Conservation (phyloP, 2,329 filamentous ascomycete genomes). For the Didymosphaeria variabile region DNA sequence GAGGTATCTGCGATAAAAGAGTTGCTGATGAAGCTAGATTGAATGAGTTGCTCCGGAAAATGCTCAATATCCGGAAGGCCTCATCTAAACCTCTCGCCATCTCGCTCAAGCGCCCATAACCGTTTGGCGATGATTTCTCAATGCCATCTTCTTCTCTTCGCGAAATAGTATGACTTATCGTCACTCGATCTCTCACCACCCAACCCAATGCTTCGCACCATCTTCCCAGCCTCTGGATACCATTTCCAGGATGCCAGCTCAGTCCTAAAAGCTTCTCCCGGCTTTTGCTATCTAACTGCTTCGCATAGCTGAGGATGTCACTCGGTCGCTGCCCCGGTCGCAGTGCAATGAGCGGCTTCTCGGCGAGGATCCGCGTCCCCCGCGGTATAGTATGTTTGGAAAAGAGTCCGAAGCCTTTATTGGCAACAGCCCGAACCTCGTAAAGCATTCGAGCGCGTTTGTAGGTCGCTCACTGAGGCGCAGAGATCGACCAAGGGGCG, state of each 20-base stretch:
- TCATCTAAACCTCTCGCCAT: background rate
- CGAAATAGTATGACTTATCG: background rate
- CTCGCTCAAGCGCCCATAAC: background rate
- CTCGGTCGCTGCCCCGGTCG: constrained; percentile 3
- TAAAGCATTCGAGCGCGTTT: constrained; percentile 11
- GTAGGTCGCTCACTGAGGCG: background rate
- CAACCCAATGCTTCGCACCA: constrained; percentile 2
- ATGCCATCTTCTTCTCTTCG: background rate
- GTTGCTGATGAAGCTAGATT: constrained; percentile 1
- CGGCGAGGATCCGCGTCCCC: constrained; percentile 9
- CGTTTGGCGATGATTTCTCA: background rate
- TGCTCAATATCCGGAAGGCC: constrained; percentile 9
- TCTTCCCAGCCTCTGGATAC: constrained; percentile 5
- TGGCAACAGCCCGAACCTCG: constrained; percentile 9
- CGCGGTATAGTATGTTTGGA: constrained; percentile 3
- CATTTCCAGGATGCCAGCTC: constrained; percentile 8
- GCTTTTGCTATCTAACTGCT: background rate
- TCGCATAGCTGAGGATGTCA: constrained; percentile 3
- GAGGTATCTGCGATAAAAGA: background rate
- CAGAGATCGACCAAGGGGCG: background rate
- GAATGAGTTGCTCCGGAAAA: constrained; percentile 14
- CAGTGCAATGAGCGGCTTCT: constrained; percentile 8
- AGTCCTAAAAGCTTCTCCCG: background rate
- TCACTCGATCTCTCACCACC: background rate
- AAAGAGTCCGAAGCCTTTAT: constrained; percentile 14